phyloP scores from a whole-genome alignment of 805 yeast genomes.

The Candida dajiaensis region DNA sequence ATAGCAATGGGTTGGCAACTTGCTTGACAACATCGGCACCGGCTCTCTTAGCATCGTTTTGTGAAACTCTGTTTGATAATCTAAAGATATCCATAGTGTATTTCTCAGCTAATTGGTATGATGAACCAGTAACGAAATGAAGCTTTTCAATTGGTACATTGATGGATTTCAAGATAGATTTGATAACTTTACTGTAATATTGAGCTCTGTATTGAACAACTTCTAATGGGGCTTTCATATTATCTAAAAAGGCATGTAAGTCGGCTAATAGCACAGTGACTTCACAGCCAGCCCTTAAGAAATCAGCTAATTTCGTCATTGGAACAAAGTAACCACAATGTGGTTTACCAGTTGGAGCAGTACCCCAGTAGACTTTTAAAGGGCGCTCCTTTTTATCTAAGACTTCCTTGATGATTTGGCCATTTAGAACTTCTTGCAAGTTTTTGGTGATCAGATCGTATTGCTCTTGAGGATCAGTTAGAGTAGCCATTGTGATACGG shows the following conservation, averaged over 20 bases:
- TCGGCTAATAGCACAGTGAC: conserved; percentile 91
- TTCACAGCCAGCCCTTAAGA: conserved; percentile 93
- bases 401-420: conserved; percentile 78
- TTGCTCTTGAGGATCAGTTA: conserved; percentile 51
- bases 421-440: conserved; percentile 88
- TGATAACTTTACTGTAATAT: conserved; percentile 80
- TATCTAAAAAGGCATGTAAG: conserved; percentile 92
- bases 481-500: conserved; percentile 2
- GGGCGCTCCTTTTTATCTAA: conserved; percentile 79
- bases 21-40: conserved; percentile 99
- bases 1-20: conserved; percentile 86
- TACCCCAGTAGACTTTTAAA: conserved; percentile 93
- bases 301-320: conserved; percentile 93
- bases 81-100: conserved; percentile 89
- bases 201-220: conserved; percentile 83
- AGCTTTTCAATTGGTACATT: conserved; percentile 90
- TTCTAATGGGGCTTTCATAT: conserved; percentile 97
- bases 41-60: conserved; percentile 96
- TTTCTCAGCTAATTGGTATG: conserved; percentile 74
- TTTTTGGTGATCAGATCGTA: conserved; percentile 74
- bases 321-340: conserved; percentile 99
- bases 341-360: conserved; percentile 98
- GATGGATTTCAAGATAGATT: conserved; percentile 77
- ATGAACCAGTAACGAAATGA: conserved; percentile 78
- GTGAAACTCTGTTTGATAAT: conserved; percentile 78